Conservation (phyloP, 129 eudicot species). For the Ambrosia artemisiifolia region DNA sequence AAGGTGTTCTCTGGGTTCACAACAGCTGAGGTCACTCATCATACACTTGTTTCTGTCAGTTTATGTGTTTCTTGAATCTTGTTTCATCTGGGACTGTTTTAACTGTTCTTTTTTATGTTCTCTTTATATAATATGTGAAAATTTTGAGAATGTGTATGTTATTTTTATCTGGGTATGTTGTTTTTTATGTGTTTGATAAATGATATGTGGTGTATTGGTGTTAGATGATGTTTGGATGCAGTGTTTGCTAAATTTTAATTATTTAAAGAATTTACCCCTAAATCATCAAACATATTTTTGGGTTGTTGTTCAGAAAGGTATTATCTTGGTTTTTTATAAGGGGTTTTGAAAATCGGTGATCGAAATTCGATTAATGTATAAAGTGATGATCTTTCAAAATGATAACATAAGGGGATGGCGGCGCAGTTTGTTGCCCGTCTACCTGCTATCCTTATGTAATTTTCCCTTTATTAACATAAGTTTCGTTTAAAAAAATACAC, state of each 20-base stretch:
- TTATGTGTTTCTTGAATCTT: background rate
- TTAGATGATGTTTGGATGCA: too few relatives aligned
- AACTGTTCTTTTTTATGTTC: background rate
- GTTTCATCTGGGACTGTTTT: background rate
- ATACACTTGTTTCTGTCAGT: background rate
- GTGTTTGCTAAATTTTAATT: background rate
- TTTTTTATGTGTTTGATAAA: background rate
- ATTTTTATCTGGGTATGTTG: background rate
- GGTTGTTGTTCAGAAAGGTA: slow-evolving; percentile 4
- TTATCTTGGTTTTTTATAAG: background rate
- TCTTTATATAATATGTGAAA: background rate
- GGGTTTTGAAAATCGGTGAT: background rate
- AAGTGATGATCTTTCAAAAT: background rate
- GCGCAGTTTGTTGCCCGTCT: too few relatives aligned
- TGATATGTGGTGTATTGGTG: background rate
- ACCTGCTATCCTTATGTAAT: too few relatives aligned
- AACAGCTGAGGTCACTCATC: slow-evolving; percentile 48
- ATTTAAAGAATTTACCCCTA: background rate
- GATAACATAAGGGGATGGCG: too few relatives aligned
- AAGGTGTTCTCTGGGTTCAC: slow-evolving; percentile 55
- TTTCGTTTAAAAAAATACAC: too few relatives aligned
- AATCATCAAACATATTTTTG: background rate
- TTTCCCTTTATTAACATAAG: too few relatives aligned
- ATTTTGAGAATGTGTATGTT: slow-evolving; percentile 1
- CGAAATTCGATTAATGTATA: background rate